Percentiles rank a stretch among this genome's conserved stretches.
Evolutionary conservation across 176 grass and related monocot species (phyloP).

Genomic region (Zoysia pacifica): DNA sequence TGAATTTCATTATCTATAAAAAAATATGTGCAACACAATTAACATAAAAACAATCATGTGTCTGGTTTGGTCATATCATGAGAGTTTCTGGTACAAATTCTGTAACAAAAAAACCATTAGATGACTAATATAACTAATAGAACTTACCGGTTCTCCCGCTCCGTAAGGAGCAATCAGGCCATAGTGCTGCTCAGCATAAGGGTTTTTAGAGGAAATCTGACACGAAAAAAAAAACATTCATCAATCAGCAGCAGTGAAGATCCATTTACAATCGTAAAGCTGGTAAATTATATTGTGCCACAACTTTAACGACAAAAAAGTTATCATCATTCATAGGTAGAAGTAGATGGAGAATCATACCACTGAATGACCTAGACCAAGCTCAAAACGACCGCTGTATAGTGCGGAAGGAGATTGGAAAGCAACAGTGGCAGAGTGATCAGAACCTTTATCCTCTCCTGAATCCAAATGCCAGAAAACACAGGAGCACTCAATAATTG

Average conservation of each 20-base stretch:
- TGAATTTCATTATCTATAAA: conserved; percentile 22
- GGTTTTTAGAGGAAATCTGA: conserved; percentile 59
- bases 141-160: conserved; percentile 58
- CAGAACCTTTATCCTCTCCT: conserved; percentile 56
- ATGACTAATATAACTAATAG: conserved; percentile 18
- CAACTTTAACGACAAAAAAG: conserved; percentile 3
- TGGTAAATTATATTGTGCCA: background rate
- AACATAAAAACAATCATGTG: background rate
- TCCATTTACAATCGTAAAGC: background rate
- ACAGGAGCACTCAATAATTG: conserved; percentile 1
- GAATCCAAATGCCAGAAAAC: conserved; percentile 42
- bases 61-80: too few relatives aligned
- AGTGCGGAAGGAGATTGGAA: conserved; percentile 45
- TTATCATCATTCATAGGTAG: background rate
- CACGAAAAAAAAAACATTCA: background rate
- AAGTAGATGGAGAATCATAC: conserved; percentile 41
- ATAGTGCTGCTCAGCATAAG: conserved; percentile 68
- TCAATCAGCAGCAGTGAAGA: conserved; percentile 8
- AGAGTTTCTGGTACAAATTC: too few relatives aligned
- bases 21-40: background rate
- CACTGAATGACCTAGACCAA: conserved; percentile 77
- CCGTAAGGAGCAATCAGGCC: conserved; percentile 61
- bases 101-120: too few relatives aligned
- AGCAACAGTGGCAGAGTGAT: conserved; percentile 54
- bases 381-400: conserved; percentile 59